Conservation (phyloP, 164 flowering plant genomes). For the Warburgia ugandensis region DNA sequence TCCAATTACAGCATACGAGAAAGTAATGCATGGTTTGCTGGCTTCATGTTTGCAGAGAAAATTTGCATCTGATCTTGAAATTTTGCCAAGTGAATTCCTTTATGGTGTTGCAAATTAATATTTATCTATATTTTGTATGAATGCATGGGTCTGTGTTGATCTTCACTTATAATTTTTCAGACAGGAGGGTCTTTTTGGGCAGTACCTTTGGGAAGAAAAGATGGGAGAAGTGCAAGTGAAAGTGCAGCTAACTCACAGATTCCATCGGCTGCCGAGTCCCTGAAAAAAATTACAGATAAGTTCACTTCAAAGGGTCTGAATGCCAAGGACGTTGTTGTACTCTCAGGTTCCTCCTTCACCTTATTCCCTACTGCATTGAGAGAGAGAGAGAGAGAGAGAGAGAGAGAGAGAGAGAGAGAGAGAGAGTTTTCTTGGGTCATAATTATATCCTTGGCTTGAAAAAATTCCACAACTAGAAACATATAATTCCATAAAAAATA, state of each 20-base stretch:
- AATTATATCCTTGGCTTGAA: no score
- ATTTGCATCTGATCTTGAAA: background rate
- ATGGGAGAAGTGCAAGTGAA: slow-evolving; percentile 45
- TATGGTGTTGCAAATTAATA: slow-evolving; percentile 31
- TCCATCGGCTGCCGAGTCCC: slow-evolving; percentile 59
- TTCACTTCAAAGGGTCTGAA: slow-evolving; percentile 66
- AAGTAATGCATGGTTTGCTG: no score
- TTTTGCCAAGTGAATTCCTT: slow-evolving; percentile 19
- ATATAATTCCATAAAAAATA: no score
- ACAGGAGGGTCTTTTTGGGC: slow-evolving; percentile 62
- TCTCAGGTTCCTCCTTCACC: slow-evolving; percentile 46
- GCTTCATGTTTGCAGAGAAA: background rate
- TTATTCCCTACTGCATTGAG: background rate
- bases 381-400: background rate
- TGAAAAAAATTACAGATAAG: slow-evolving; percentile 46
- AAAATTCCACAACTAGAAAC: no score
- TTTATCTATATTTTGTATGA: slow-evolving; percentile 6
- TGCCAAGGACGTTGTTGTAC: slow-evolving; percentile 56
- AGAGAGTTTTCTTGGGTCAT: background rate
- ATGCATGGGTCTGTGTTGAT: background rate
- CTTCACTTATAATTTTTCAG: slow-evolving; percentile 17
- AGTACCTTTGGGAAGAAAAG: slow-evolving; percentile 51
- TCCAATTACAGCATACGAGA: no score
- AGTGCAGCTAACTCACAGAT: slow-evolving; percentile 42
- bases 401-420: background rate